These are phyloP conservation scores for Talaromyces sp. DNA, from an alignment of 2,329 filamentous ascomycete species.

Conservation along the genomic window DNA sequence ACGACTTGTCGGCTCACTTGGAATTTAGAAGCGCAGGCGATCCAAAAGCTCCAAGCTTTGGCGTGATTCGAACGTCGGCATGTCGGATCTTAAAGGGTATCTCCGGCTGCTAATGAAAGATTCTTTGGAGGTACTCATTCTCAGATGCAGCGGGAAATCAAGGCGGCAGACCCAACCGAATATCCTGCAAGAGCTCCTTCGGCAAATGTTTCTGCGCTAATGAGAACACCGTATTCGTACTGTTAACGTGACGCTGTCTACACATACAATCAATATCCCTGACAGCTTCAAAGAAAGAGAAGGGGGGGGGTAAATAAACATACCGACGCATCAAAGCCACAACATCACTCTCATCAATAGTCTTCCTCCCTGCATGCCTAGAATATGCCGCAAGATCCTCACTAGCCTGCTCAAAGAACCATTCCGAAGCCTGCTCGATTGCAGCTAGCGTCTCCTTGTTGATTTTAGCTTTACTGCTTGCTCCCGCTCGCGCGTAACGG, in stretches of 20 bases:
- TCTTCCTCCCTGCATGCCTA: slow-evolving; percentile 75
- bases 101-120: background rate
- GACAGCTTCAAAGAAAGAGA: background rate
- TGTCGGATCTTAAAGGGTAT: background rate
- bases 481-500: slow-evolving; percentile 65
- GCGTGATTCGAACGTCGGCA: background rate
- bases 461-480: slow-evolving; percentile 65
- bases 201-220: slow-evolving; percentile 81
- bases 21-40: background rate
- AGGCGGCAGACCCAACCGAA: slow-evolving; percentile 50
- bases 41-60: background rate
- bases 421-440: slow-evolving; percentile 77
- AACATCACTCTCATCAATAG: slow-evolving; percentile 81
- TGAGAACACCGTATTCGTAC: slow-evolving; percentile 72
- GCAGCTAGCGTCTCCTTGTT: slow-evolving; percentile 69
- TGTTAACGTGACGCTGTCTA: slow-evolving; percentile 74
- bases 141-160: slow-evolving; percentile 22
- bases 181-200: slow-evolving; percentile 75
- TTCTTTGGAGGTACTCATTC: background rate
- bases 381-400: slow-evolving; percentile 79
- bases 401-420: slow-evolving; percentile 86
- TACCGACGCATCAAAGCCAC: slow-evolving; percentile 80
- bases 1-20: background rate
- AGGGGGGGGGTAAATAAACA: slow-evolving; percentile 28
- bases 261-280: slow-evolving; percentile 27